phyloP scores from a whole-genome alignment of 148 eudicot genomes.

The Chenopodium suecicum region DNA sequence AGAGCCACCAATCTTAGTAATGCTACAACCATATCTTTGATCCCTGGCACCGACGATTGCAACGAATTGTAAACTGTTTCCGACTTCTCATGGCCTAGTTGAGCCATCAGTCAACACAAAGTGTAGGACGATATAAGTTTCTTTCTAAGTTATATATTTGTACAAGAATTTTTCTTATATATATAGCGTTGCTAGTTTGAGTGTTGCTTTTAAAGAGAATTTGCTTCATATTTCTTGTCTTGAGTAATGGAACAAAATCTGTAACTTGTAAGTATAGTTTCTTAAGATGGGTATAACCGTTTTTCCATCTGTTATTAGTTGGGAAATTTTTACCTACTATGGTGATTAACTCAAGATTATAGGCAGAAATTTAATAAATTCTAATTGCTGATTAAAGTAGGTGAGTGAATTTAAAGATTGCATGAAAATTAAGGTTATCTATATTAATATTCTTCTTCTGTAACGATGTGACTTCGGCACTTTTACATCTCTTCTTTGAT shows the following conservation, averaged over 20 bases:
- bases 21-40: constrained; percentile 16
- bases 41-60: constrained; percentile 2
- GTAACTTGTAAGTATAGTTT: constrained; percentile 21
- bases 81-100: constrained; percentile 22
- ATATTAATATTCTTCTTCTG: background rate
- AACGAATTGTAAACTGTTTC: constrained; percentile 24
- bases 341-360: background rate
- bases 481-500: too few species aligned
- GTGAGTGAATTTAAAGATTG: background rate
- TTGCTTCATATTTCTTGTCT: background rate
- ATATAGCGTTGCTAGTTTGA: background rate
- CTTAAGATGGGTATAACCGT: constrained; percentile 28
- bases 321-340: constrained; percentile 14
- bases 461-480: too few species aligned
- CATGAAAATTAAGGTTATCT: background rate
- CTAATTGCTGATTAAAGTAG: background rate
- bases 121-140: background rate
- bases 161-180: background rate
- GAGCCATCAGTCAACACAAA: constrained; percentile 13
- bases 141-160: too few species aligned
- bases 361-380: background rate
- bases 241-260: background rate
- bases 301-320: constrained; percentile 19
- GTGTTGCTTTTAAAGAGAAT: constrained; percentile 11
- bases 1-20: constrained; percentile 56